Base-by-base conservation (phyloP, 352 stramenopile species). In the Phytopythium helicoides region DNA sequence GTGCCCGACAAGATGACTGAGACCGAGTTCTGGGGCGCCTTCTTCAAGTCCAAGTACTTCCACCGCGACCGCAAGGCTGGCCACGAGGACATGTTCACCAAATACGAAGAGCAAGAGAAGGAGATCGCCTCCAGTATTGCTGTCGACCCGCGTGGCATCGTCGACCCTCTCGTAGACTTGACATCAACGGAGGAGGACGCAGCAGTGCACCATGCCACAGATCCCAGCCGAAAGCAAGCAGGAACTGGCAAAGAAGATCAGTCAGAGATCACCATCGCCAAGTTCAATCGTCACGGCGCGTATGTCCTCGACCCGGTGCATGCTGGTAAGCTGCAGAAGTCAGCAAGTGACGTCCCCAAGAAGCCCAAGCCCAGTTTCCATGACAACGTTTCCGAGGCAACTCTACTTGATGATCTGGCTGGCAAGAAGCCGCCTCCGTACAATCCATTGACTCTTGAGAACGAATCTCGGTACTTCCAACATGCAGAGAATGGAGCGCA, bases 41-140 rank as follows among this genome's bases (percentile, higher is more conserved):
- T 93, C 59, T 92, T 95, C 57, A 92, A 95, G 66, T 92, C 80
- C 47, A 95, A 95, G 58, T 95, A 95, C 60, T 92, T 92, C 52
- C 85, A 95, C 52, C 79, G 85, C 25, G 85, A 95, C 41, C 74
- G 83, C 49, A 92, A 92, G 54, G 62, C 70, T 40, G 81, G 84
- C 28, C 81, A 90, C 36, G 84, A 94, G 40, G 84, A 94, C 52
- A 77, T 94, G 70, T 94, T 94, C 25, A 89, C 84, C 25, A 86
- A 83, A 47, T 94, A 86, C 55, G 84, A 94, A 47, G 81, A 91
- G 40, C 82, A 90, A 48, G 81, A 90, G 47, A 68, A 81, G 50
- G 76, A 88, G 52, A 60, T 84, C 40, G 52, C 68, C 6, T 75
- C 66, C 18, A 65, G 54, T 12, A 49, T 67, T 28, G 67, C 46